phyloP scores from a whole-genome alignment of 129 eudicot genomes.

The Flaveria ramosissima region DNA sequence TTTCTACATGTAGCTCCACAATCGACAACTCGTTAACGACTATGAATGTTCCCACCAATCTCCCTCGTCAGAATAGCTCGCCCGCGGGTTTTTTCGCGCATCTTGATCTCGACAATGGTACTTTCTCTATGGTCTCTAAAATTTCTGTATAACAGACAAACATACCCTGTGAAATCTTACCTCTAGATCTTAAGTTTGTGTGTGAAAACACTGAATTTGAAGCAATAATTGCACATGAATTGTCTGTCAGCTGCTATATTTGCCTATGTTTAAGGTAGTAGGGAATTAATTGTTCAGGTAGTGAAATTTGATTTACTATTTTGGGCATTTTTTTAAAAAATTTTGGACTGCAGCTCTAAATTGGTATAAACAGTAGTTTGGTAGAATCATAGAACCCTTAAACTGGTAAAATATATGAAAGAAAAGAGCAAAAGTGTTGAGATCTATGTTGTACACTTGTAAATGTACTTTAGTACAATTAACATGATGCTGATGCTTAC shows the following conservation, averaged over 20 bases:
- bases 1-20: constrained; percentile 28
- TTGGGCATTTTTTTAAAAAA: neutral
- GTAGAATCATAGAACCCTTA: neutral
- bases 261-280: neutral
- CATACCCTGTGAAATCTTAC: no score
- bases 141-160: neutral
- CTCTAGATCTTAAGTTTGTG: neutral
- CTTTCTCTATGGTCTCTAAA: neutral
- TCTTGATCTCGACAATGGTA: constrained; percentile 67
- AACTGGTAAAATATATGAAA: constrained; percentile 22
- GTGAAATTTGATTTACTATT: constrained; percentile 13
- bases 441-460: constrained; percentile 42
- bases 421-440: constrained; percentile 17
- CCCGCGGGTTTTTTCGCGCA: constrained; percentile 78
- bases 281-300: no score
- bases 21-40: constrained; percentile 14
- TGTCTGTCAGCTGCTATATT: neutral
- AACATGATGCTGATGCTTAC: constrained; percentile 36
- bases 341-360: neutral
- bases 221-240: constrained; percentile 26
- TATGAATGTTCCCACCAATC: constrained; percentile 41
- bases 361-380: constrained; percentile 11
- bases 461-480: constrained; percentile 29
- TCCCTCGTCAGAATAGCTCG: constrained; percentile 66
- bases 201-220: neutral